Evolutionary conservation across 2,329 filamentous ascomycete genomes (phyloP).

Genomic region (Curvularia hawaiiensis): DNA sequence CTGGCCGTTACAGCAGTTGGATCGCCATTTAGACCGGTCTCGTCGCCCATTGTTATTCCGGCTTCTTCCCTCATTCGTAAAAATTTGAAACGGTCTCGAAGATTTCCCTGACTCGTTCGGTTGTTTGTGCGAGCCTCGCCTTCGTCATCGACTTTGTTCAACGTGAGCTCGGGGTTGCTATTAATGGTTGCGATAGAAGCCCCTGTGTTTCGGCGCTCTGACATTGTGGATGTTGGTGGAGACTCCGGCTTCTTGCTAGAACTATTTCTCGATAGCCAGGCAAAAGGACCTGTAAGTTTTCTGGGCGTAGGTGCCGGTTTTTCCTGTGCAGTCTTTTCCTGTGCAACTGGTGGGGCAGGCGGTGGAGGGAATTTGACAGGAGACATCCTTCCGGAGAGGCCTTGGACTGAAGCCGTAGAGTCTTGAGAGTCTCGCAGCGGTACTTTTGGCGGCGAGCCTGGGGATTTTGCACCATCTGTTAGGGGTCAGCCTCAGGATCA

Average conservation of each 20-base stretch:
- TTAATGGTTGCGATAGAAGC: constrained; percentile 79
- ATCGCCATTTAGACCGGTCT: constrained; percentile 52
- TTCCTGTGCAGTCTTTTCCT: constrained; percentile 31
- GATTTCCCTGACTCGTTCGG: constrained; percentile 47
- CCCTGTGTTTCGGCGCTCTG: constrained; percentile 72
- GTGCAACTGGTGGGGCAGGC: constrained; percentile 35
- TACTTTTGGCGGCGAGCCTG: constrained; percentile 55
- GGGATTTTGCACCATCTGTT: constrained; percentile 35
- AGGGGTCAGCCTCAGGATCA: constrained; percentile 22
- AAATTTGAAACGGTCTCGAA: constrained; percentile 55
- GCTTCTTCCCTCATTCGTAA: constrained; percentile 54
- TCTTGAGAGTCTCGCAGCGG: constrained; percentile 57
- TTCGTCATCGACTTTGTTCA: constrained; percentile 74
- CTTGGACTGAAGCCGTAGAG: constrained; percentile 57
- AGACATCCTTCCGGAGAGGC: constrained; percentile 73
- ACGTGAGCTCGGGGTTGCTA: constrained; percentile 81
- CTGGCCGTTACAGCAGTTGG: constrained; percentile 50
- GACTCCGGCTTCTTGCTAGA: constrained; percentile 66
- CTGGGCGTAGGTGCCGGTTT: constrained; percentile 48
- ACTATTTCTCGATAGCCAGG: constrained; percentile 44
- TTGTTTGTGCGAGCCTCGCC: constrained; percentile 35
- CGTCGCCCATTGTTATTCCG: constrained; percentile 46
- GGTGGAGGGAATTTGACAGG: constrained; percentile 59
- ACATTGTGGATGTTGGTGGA: constrained; percentile 57
- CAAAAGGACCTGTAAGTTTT: constrained; percentile 72